Evolutionary conservation across 2,329 filamentous ascomycete species (phyloP).

Genomic region (Colletotrichum lindemuthianum): DNA sequence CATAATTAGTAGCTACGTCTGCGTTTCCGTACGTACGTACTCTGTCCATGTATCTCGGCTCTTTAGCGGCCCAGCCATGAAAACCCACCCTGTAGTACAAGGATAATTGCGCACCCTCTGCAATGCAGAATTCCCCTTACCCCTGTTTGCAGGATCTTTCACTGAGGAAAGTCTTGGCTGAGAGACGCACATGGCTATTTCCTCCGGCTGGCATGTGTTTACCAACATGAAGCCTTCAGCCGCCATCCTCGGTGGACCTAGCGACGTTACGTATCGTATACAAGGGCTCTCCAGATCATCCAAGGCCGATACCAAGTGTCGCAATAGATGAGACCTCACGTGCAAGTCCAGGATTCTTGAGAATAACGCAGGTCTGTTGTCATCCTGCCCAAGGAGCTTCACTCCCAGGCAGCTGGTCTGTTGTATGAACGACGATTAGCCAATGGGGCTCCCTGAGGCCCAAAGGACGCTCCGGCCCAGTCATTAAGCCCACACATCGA

Average conservation of each 20-base stretch:
- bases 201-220: too few species aligned
- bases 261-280: too few species aligned
- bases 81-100: slow-evolving; percentile 10
- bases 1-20: background rate
- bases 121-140: background rate
- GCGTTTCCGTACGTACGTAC: too few species aligned
- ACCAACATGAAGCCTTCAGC: too few species aligned
- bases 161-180: background rate
- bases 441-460: background rate
- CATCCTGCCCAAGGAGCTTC: slow-evolving; percentile 20
- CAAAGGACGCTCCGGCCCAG: slow-evolving; percentile 30
- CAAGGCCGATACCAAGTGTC: background rate
- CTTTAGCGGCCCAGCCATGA: background rate
- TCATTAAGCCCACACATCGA: slow-evolving; percentile 33
- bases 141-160: background rate
- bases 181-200: too few species aligned
- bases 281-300: too few species aligned
- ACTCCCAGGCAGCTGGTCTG: slow-evolving; percentile 2
- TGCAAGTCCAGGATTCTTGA: background rate
- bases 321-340: background rate
- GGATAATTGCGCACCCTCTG: slow-evolving; percentile 21
- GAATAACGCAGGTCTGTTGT: slow-evolving; percentile 24
- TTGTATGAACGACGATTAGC: background rate
- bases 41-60: too few species aligned
- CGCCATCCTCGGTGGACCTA: too few species aligned